These are phyloP conservation scores for Paraurostyla sp. DNA, from an alignment of 73 alveolate species.

Conservation along the genomic window DNA sequence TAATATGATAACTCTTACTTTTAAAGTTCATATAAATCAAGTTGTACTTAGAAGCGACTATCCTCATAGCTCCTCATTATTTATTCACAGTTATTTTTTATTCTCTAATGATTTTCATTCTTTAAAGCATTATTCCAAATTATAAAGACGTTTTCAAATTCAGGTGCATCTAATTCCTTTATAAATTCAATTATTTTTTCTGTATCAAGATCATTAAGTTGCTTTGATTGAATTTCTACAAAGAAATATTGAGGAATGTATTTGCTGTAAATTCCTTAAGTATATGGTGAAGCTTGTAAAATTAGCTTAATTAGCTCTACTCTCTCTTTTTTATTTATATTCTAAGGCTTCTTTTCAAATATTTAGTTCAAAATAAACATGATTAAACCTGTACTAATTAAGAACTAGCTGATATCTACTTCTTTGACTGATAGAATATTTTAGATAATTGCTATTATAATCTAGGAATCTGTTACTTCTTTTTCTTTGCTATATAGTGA, in stretches of 20 bases:
- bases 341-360: background rate
- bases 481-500: constrained; percentile 8
- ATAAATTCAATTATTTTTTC: constrained; percentile 47
- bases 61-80: constrained; percentile 49
- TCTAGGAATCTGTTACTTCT: background rate
- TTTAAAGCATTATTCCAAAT: constrained; percentile 21
- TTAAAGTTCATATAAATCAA: background rate
- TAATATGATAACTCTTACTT: background rate
- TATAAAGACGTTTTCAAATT: constrained; percentile 47
- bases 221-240: constrained; percentile 19
- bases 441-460: background rate
- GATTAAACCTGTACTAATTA: constrained; percentile 34
- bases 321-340: constrained; percentile 33
- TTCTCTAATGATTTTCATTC: constrained; percentile 47
- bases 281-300: background rate
- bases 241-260: constrained; percentile 49
- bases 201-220: constrained; percentile 15
- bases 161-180: constrained; percentile 37
- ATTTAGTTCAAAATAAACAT: constrained; percentile 42
- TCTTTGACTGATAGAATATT: constrained; percentile 28
- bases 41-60: constrained; percentile 1
- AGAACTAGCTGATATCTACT: constrained; percentile 9
- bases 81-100: constrained; percentile 25
- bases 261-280: constrained; percentile 9
- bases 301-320: constrained; percentile 23